Percentiles rank a stretch among this genome's conserved stretches.
phyloP scores from a whole-genome alignment of 441 rosid genomes.

The Pelargonium australe region DNA sequence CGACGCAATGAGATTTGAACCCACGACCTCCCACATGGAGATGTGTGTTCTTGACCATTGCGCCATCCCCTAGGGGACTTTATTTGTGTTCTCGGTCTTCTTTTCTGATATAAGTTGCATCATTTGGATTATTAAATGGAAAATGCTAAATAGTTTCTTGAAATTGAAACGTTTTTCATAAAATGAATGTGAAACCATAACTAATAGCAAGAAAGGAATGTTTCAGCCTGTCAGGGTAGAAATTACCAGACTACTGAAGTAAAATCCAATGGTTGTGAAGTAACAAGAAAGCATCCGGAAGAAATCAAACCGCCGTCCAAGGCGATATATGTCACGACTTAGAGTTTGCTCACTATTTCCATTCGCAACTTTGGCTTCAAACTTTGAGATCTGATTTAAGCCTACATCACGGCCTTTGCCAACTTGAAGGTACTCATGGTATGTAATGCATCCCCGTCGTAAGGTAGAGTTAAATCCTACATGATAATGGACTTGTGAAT shows the following conservation, averaged over 20 bases:
- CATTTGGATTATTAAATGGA: not conserved
- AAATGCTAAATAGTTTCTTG: not conserved
- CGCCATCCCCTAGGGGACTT: too few species aligned
- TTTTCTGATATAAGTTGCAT: not conserved
- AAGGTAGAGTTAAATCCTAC: conserved; percentile 77
- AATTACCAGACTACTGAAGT: conserved; percentile 84
- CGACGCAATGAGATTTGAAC: too few species aligned
- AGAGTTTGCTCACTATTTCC: conserved; percentile 95
- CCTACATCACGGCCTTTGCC: conserved; percentile 99
- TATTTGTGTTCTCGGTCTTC: too few species aligned
- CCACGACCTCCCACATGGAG: too few species aligned
- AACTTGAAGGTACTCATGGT: conserved; percentile 90
- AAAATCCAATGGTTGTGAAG: conserved; percentile 94
- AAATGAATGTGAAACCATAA: not conserved
- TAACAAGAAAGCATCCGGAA: conserved; percentile 96
- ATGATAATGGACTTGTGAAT: conserved; percentile 15
- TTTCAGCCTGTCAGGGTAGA: conserved; percentile 12
- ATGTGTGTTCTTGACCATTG: too few species aligned
- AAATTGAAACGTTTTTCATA: not conserved
- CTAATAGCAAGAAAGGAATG: not conserved
- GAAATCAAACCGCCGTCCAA: conserved; percentile 87
- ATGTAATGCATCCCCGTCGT: conserved; percentile 73
- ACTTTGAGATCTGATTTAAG: conserved; percentile 88
- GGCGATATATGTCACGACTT: conserved; percentile 88
- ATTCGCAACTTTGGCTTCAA: conserved; percentile 95